Evolutionary conservation across 352 stramenopile species (phyloP).

Genomic region (Pythium sukuiense): DNA sequence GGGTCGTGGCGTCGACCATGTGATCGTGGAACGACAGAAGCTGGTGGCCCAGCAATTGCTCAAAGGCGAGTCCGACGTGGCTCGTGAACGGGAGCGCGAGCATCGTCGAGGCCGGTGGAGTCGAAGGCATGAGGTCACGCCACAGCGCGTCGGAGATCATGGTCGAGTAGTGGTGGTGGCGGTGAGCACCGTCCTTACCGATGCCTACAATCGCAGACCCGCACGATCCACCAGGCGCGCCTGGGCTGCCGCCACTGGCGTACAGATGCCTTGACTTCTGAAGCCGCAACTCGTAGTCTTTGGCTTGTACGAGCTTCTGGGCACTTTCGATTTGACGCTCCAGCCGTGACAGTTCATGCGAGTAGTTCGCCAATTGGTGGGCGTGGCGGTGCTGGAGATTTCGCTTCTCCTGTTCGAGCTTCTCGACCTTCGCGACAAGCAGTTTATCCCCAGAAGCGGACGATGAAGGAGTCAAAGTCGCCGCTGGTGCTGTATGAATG

Average conservation of each 20-base stretch:
- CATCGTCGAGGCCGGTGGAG: conserved; percentile 16
- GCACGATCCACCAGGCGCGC: not conserved
- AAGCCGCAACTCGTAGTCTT: conserved; percentile 57
- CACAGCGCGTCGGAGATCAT: conserved; percentile 57
- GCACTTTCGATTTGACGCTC: conserved; percentile 65
- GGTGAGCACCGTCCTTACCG: not conserved
- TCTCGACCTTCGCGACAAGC: conserved; percentile 23
- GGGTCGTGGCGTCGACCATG: conserved; percentile 50
- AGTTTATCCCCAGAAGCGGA: conserved; percentile 9
- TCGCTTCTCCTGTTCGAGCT: conserved; percentile 54
- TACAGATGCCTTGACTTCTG: conserved; percentile 62
- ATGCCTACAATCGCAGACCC: not conserved
- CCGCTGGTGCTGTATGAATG: not conserved
- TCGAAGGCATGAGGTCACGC: conserved; percentile 40
- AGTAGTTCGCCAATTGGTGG: conserved; percentile 68
- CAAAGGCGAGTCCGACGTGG: conserved; percentile 57
- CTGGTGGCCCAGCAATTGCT: conserved; percentile 55
- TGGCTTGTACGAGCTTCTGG: conserved; percentile 45
- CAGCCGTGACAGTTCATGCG: conserved; percentile 61
- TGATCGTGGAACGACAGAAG: conserved; percentile 52
- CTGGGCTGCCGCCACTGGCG: not conserved
- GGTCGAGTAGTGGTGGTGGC: conserved; percentile 22
- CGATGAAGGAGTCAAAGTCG: not conserved
- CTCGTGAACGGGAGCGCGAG: conserved; percentile 39
- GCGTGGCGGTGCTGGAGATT: conserved; percentile 44